phyloP scores from a whole-genome alignment of 805 yeast genomes.

The Metschnikowia amazonensis region DNA sequence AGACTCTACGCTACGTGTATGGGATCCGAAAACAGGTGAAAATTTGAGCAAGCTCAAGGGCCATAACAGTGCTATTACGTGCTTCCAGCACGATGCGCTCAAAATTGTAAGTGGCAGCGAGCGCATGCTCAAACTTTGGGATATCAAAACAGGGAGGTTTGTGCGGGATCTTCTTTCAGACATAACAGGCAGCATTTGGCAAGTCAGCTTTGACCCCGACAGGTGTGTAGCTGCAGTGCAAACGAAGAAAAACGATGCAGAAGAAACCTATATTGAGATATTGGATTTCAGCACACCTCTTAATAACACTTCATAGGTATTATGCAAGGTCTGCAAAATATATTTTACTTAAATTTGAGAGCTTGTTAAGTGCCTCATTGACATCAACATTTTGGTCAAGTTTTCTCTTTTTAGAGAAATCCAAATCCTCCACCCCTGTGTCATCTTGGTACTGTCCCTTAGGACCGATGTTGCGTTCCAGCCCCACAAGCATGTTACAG shows the following conservation, averaged over 20 bases:
- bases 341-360: constrained; percentile 33
- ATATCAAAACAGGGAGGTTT: constrained; percentile 70
- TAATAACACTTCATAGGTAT: constrained; percentile 3
- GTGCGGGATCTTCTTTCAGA: constrained; percentile 71
- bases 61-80: constrained; percentile 83
- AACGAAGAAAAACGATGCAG: constrained; percentile 43
- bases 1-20: constrained; percentile 83
- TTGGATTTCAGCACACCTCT: constrained; percentile 61
- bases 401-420: constrained; percentile 11
- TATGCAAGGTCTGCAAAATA: constrained; percentile 23
- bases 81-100: constrained; percentile 85
- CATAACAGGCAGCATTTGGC: constrained; percentile 88
- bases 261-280: constrained; percentile 73
- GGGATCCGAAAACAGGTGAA: constrained; percentile 81
- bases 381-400: constrained; percentile 27
- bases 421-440: constrained; percentile 15
- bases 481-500: constrained; percentile 19
- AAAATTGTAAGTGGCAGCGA: constrained; percentile 87
- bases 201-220: constrained; percentile 79
- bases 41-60: constrained; percentile 71
- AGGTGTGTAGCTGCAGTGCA: constrained; percentile 92
- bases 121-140: constrained; percentile 83
- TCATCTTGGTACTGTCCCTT: constrained; percentile 23
- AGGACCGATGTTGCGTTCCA: constrained; percentile 24
- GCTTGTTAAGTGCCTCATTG: constrained; percentile 30